Evolutionary conservation across 2,329 filamentous ascomycete genomes (phyloP), one percentile per base, ranked within the genome.

Genomic region (Geosmithia flava): DNA sequence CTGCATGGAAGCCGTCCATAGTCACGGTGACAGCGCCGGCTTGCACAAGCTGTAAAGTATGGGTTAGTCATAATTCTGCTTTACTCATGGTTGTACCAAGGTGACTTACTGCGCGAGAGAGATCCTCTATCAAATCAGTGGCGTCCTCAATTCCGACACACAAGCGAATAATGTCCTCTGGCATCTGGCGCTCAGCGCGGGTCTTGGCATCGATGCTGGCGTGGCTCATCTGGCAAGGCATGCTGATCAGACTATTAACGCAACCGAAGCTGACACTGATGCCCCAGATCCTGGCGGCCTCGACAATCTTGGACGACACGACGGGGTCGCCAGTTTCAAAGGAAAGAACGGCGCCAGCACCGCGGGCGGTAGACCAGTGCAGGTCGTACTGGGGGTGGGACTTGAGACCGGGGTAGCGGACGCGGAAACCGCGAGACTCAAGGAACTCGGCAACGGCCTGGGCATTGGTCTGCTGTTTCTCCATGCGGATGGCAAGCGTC

Each of bases 211-310:
- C 93, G 60, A 98, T 98, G 62, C 88, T 95, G 40, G 93, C 93
- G 67, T 98, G 93, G 68, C 91, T 97, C 94, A 98, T 98, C 59
- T 91, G 89, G 69, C 93, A 98, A 8, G 93, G 91, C 91, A 98
- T 96, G 70, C 90, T 96, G 67, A 98, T 98, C 64, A 98, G 71
- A 62, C 87, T 95, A 71, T 98, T 98, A 55, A 98, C 93, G 63
- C 93, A 97, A 45, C 93, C 93, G 62, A 98, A 98, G 60, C 88
- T 95, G 51, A 98, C 93, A 55, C 87, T 94, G 57, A 98, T 98
- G 33, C 86, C 89, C 82, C 88, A 98, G 30, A 98, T 72, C 54
- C 86, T 81, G 2, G 93, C 87, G 29, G 86, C 87, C 68, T 97
- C 93, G 5, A 98, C 93, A 58, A 98, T 96, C 40, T 90, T 80